Percentiles rank a stretch among this genome's conserved stretches.
Conservation (phyloP, 768 basidiomycete species). For the Suillus cothurnatus region DNA sequence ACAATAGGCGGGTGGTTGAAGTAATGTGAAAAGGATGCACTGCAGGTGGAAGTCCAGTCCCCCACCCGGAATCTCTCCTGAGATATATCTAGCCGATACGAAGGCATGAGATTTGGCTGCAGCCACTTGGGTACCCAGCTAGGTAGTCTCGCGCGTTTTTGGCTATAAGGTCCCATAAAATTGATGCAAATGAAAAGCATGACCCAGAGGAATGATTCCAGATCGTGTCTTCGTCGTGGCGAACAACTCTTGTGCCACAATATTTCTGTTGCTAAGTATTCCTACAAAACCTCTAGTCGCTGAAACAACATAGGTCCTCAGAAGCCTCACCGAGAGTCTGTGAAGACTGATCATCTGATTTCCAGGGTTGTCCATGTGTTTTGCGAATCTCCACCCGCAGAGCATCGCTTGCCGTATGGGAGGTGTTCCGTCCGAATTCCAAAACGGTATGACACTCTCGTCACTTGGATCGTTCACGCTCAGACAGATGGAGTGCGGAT, state of each 20-base stretch:
- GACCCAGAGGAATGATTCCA: slow-evolving; percentile 1
- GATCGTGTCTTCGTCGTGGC: neutral
- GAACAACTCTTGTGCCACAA: slow-evolving; percentile 1
- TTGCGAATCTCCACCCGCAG: neutral
- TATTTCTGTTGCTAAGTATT: neutral
- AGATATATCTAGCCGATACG: neutral
- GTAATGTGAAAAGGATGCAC: neutral
- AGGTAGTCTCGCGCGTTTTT: neutral
- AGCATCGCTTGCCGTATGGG: neutral
- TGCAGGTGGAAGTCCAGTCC: neutral
- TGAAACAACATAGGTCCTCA: neutral
- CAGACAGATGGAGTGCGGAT: neutral
- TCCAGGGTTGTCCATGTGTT: neutral
- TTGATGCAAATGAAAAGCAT: slow-evolving; percentile 2
- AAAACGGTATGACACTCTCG: neutral
- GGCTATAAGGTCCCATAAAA: neutral
- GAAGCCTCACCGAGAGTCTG: neutral
- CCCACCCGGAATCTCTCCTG: neutral
- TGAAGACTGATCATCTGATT: neutral
- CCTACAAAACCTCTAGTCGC: slow-evolving; percentile 3
- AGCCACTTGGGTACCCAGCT: neutral
- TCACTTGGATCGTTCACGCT: neutral
- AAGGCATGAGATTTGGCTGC: neutral
- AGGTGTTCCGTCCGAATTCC: neutral
- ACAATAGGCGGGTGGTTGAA: neutral